Base-by-base conservation (phyloP, 495 filamentous ascomycete genomes). In the Annulohypoxylon maeteangense region DNA sequence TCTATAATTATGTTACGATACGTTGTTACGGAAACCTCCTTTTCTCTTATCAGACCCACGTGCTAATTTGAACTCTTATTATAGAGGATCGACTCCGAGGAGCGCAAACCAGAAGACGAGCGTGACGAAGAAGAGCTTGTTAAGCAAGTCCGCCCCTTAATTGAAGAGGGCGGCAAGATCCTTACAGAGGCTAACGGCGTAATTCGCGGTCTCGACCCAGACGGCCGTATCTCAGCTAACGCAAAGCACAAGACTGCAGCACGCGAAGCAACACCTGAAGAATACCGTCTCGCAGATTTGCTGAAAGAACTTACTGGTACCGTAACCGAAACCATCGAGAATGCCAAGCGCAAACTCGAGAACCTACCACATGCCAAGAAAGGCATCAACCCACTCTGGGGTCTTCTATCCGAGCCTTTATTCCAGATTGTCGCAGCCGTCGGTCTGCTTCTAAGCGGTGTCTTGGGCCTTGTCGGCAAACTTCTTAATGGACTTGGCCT, bases 331-430 rank as follows among this genome's bases (percentile, higher is more conserved):
- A 92, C 90, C n/a, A 93, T 98, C 68, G 93, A 97, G 65, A 88
- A 90, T 47, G 92, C 91, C 38, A 93, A 92, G 86, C 90, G 88
- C 78, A 91, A 91, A 81, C 91, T 97, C 61, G 89, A 91, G 72
- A 91, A 92, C 75, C 94, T 97, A 91, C 94, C 94, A 14, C 90
- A 94, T 65, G 94, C 93, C 23, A 95, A 97, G 89, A 97, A 97
- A 85, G 88, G 92, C 80, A 86, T 98, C 55, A 97, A 93, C 76
- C 93, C 94, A 1, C 88, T 97, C 31, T 93, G 93, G 92, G 90
- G 84, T 38, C 80, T 97, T 51, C 82, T 97, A 38, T 90, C 89
- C 38, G 88, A 97, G 82, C 94, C 94, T 14, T 83, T 97, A 20
- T 92, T 93, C 87, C 94, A 97, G 85, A 97, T 97, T 78, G 85